Base-by-base conservation (phyloP, 192 early-diverging fungal genomes). In the Coemansia sp. region DNA sequence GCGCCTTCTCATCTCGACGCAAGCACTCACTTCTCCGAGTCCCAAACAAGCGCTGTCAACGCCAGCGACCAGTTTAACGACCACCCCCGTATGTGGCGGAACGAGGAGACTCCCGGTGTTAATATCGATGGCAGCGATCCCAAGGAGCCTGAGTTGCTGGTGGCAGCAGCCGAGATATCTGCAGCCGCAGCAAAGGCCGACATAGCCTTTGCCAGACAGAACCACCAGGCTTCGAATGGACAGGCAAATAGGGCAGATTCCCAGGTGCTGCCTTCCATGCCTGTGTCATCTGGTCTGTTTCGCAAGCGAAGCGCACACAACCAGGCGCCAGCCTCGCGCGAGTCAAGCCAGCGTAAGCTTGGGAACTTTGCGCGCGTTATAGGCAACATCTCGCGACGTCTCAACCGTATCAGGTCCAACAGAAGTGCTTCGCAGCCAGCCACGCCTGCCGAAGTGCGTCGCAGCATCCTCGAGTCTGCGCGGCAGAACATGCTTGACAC, bases 401-500 rank as follows among this genome's bases (percentile, higher is more conserved):
- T 82, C 62, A 69, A 51, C 21, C 74, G 74, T 62, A 82, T 82
- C 8, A 64, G 79, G 47, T 64, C 74, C 11, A 61, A 67, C 26
- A 67, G 79, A 71, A 82, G 79, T 52, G 63, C 79, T 5, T 82
- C 79, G 46, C 79, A 82, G 71, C 79, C 79, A 8, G 79, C 79
- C 12, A 82, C 79, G 40, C 71, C 71, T 1, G 71, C 71, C 6
- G 79, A 82, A 58, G 67, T 77, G 55, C 71, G 68, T 11, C 73
- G 61, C 36, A 76, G 79, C 57, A 76, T 82, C 21, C 39, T 73
- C 7, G 71, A 73, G 26, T 76, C 79, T 16, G 71, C 68, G 6
- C 65, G 68, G 9, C 74, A 69, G 10, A 73, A 77, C 62, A 73
- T 76, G 71, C 32, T 73, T 19, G 37, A 65, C 4, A 47, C 68